phyloP scores from a whole-genome alignment of 306 rosid genomes.

The Prunus armeniaca region DNA sequence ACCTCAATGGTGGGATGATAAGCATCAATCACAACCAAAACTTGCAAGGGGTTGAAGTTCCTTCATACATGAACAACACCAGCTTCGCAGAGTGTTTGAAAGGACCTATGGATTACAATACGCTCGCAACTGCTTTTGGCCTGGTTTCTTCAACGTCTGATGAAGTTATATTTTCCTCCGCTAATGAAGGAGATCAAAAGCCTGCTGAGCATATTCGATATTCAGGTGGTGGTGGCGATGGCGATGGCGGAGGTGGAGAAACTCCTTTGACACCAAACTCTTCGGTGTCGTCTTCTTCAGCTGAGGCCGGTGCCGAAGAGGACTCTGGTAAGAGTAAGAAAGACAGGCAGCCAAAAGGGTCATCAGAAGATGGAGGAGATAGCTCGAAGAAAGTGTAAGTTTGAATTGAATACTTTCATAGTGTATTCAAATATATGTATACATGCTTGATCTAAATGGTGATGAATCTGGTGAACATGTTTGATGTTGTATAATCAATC shows the following conservation, averaged over 20 bases:
- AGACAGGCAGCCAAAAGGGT: slow-evolving; percentile 33
- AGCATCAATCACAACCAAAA: not conserved
- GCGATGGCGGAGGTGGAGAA: slow-evolving; percentile 23
- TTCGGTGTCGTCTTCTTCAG: slow-evolving; percentile 64
- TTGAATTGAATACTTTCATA: not conserved
- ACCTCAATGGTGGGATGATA: slow-evolving; percentile 3
- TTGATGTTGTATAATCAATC: not conserved
- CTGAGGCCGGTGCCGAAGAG: slow-evolving; percentile 72
- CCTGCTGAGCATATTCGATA: slow-evolving; percentile 16
- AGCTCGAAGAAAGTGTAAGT: slow-evolving; percentile 67
- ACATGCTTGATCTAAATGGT: not conserved
- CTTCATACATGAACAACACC: slow-evolving; percentile 33
- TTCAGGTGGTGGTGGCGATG: slow-evolving; percentile 13
- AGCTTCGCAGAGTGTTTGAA: slow-evolving; percentile 54
- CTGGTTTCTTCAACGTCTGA: slow-evolving; percentile 59
- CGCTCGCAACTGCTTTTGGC: slow-evolving; percentile 56
- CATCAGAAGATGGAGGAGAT: slow-evolving; percentile 48
- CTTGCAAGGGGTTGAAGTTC: slow-evolving; percentile 45
- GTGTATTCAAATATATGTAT: not conserved
- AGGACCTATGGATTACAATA: slow-evolving; percentile 56
- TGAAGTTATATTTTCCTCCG: slow-evolving; percentile 45
- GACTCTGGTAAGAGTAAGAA: slow-evolving; percentile 57
- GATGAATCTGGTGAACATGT: not conserved
- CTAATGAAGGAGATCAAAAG: slow-evolving; percentile 36
- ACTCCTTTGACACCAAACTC: slow-evolving; percentile 51